Base-by-base conservation (phyloP, 139 green algal species). In the Micractinium conductrix region DNA sequence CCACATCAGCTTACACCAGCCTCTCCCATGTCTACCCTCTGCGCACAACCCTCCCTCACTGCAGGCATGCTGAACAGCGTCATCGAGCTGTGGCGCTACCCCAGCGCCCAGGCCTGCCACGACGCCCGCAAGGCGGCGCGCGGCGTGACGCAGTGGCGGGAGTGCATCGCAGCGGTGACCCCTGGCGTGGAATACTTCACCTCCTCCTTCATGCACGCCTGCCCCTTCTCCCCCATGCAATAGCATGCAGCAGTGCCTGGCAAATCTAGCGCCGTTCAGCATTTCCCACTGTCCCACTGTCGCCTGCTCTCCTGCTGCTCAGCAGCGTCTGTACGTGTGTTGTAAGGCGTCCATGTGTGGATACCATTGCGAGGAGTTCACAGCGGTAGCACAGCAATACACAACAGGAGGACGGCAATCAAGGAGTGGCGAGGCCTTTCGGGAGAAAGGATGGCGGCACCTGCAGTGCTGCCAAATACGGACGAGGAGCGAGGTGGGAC, bases 71-170 rank as follows among this genome's bases (percentile, higher is more conserved):
- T 82, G 38, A 95, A 96, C 88, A 91, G 88, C 33, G 92, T 96
- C 37, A 78, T 96, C 38, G 94, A 97, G 88, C 84, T 97, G 69
- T 97, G 94, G 94, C 75, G 94, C 21, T 96, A 96, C 84, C 89
- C 87, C 55, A 90, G 78, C 38, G 91, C 92, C n/a, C 88, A 92
- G 68, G 90, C 89, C 0, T 95, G 89, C 84, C 91, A 94, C 38
- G 85, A 76, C 73, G 93, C 93, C 2, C 91, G 93, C 17, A 86
- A 93, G 84, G 89, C 91, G n/a, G 76, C 91, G 0, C 81, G 93
- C 1, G 44, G 1, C 0, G 93, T 96, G 58, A 70, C 76, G 0
- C 72, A 84, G 30, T 96, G 93, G 93, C 86, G 90, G 0, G 88
- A 95, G 28, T 83, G 86, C 35, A 95, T 96, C 22, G 89, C 70